Evolutionary conservation across 352 stramenopile species (phyloP).

Genomic region (Saprolegnia diclina): DNA sequence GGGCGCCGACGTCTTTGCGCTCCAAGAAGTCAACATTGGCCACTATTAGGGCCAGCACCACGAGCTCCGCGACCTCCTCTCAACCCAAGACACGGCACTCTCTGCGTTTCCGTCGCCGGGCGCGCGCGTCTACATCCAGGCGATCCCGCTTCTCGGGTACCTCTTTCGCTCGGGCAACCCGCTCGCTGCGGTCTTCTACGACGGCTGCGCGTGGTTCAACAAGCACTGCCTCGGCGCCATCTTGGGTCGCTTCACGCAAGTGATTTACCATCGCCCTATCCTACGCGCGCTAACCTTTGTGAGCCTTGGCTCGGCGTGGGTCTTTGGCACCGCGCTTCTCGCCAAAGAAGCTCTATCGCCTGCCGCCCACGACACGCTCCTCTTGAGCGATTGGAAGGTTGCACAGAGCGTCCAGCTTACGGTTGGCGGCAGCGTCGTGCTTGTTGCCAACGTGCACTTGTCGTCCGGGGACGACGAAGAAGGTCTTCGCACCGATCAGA

Average conservation of each 20-base stretch:
- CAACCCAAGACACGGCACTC: too few species aligned
- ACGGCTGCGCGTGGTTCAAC: constrained; percentile 8
- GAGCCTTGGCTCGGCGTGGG: constrained; percentile 3
- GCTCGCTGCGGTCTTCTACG: background rate
- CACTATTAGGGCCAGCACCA: background rate
- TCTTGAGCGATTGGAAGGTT: constrained; percentile 8
- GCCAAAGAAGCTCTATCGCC: background rate
- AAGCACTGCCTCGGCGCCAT: constrained; percentile 1
- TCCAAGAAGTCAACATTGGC: constrained; percentile 17
- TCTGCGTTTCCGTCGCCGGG: background rate
- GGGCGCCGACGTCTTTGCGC: constrained; percentile 6
- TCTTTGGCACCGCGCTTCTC: constrained; percentile 9
- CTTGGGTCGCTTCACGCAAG: background rate
- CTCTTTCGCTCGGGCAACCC: background rate
- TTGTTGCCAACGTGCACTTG: constrained; percentile 4
- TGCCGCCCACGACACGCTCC: background rate
- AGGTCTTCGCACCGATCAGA: background rate
- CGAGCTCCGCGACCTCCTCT: background rate
- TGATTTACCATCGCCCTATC: background rate
- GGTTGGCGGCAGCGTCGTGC: background rate
- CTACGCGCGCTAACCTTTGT: constrained; percentile 1
- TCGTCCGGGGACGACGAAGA: constrained; percentile 10
- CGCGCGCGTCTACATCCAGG: constrained; percentile 4
- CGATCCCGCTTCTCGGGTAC: background rate
- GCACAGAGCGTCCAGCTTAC: background rate